phyloP scores from a whole-genome alignment of 2,329 filamentous ascomycete genomes.

The Bimuria novae-zelandiae region DNA sequence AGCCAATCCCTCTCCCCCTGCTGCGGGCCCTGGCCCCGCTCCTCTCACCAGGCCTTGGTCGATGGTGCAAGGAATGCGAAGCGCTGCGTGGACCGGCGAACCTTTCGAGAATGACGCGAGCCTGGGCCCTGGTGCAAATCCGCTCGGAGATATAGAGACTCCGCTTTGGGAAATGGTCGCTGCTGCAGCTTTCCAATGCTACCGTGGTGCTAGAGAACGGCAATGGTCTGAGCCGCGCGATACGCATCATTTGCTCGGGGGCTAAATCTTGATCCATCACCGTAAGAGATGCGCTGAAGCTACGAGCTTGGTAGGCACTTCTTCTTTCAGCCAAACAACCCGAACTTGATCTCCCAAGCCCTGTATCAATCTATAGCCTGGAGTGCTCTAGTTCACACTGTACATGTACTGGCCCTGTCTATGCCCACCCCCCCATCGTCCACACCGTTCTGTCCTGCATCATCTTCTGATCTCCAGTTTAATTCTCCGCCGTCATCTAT shows the following conservation, averaged over 20 bases:
- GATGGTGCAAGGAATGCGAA: slow-evolving; percentile 47
- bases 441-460: slow-evolving; percentile 24
- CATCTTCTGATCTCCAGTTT: slow-evolving; percentile 19
- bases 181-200: slow-evolving; percentile 54
- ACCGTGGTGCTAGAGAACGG: slow-evolving; percentile 50
- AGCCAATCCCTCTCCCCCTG: slow-evolving; percentile 35
- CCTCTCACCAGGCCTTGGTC: slow-evolving; percentile 30
- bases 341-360: slow-evolving; percentile 33
- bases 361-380: slow-evolving; percentile 43
- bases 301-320: slow-evolving; percentile 44
- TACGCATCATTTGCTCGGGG: slow-evolving; percentile 49
- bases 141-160: slow-evolving; percentile 47
- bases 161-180: slow-evolving; percentile 49
- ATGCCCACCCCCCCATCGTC: slow-evolving; percentile 29
- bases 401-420: slow-evolving; percentile 41
- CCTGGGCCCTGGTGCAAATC: slow-evolving; percentile 44
- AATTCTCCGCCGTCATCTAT: slow-evolving; percentile 24
- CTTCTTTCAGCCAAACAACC: slow-evolving; percentile 48
- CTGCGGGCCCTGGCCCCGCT: slow-evolving; percentile 29
- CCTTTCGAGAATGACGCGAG: slow-evolving; percentile 40
- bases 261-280: slow-evolving; percentile 51
- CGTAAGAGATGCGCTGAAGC: slow-evolving; percentile 36
- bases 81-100: slow-evolving; percentile 39
- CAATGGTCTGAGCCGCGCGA: slow-evolving; percentile 52
- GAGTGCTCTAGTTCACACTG: slow-evolving; percentile 29